Percentiles rank a stretch among this genome's conserved stretches.
Conservation (phyloP, 148 eudicot species). For the Heliosperma pusillum region DNA sequence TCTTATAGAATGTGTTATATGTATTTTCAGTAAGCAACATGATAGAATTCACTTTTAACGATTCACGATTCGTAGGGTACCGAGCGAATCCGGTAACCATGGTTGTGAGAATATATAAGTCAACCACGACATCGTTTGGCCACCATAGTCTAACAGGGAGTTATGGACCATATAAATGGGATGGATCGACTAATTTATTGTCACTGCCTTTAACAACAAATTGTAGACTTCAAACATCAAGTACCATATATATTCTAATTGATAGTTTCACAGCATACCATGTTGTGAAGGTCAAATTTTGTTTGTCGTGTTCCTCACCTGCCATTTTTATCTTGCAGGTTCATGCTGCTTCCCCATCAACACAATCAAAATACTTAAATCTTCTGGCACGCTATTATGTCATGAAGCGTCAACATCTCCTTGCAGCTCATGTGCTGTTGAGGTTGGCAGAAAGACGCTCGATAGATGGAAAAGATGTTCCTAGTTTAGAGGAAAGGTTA, state of each 20-base stretch:
- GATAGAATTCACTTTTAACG: too few species aligned
- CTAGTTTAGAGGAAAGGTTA: constrained; percentile 89
- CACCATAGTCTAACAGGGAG: neutral
- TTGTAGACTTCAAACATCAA: neutral
- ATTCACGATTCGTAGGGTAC: too few species aligned
- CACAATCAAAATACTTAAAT: constrained; percentile 74
- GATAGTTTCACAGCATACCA: neutral
- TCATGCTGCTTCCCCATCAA: constrained; percentile 43
- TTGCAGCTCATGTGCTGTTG: constrained; percentile 86
- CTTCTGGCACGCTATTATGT: constrained; percentile 91
- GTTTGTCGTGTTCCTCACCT: constrained; percentile 9
- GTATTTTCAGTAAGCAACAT: too few species aligned
- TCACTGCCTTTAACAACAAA: constrained; percentile 1
- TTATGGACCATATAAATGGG: neutral
- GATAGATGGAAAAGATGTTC: constrained; percentile 49
- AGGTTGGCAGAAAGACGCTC: constrained; percentile 87
- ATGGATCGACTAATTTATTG: neutral
- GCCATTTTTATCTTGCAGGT: constrained; percentile 28
- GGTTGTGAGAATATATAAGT: neutral
- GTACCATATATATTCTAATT: neutral
- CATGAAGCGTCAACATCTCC: constrained; percentile 87
- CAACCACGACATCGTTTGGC: neutral
- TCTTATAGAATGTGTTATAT: too few species aligned
- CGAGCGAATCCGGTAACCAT: too few species aligned
- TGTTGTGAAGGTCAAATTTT: neutral